Evolutionary conservation across 1,284 basidiomycete genomes (phyloP), one percentile per base, ranked within the genome.

Genomic region (Apiotrichum montevideense): DNA sequence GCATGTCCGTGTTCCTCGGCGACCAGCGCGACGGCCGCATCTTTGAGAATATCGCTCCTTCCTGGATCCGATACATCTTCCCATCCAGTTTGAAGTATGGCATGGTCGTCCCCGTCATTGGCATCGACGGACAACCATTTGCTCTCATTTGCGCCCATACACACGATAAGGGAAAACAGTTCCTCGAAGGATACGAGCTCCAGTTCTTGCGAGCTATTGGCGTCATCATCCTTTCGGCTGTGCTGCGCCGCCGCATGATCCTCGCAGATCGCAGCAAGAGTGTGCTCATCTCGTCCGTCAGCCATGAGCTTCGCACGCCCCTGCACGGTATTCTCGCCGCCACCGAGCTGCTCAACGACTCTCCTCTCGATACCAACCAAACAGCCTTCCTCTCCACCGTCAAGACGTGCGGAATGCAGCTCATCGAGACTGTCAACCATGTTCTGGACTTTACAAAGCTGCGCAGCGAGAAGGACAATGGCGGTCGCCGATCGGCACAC

Each of bases 391-490:
- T 97, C 54, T 87, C 79, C 41, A 81, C 80, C 1, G 73, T 78
- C 9, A 71, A 76, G 46, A 75, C 73, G 0, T 77, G 76, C 58
- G 79, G 79, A 13, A 78, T 78, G 55, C 78, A 78, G 37, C 68
- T 81, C 15, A 77, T 80, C 54, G 80, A 81, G 64, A 79, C 80
- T 0, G 93, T 98, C 57, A 97, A 97, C 70, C 94, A 98, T 67
- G 94, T 98, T 6, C 80, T 98, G 40, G 94, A 97, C 74, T 97
- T 95, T 71, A 96, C 93, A 39, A 97, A 97, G 72, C 81, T 96
- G 21, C 92, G 88, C 67, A 92, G 92, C 15, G 87, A 87, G 63
- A 89, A 88, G 87, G 93, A 32, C 44, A 32, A 46, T n/a, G 42
- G 42, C 21, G 35, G 42, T 1, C 33, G 35, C 13, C 33, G 44